Conservation (phyloP, 2,329 filamentous ascomycete genomes). For the Beauveria sp. region DNA sequence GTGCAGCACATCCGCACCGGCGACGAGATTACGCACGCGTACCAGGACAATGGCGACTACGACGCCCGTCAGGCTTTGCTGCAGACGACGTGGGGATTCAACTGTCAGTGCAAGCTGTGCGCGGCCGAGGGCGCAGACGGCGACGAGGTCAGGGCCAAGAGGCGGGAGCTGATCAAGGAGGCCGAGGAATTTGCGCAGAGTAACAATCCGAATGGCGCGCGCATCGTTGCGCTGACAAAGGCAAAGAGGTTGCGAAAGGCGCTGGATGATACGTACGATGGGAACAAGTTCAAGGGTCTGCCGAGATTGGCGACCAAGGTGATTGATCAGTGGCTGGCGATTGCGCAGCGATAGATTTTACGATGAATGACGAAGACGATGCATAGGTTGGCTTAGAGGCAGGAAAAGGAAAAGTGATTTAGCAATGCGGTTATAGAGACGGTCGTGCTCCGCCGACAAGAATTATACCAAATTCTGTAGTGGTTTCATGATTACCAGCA, state of each 20-base stretch:
- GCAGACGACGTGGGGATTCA: constrained; percentile 28
- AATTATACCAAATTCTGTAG: neutral
- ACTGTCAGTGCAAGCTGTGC: constrained; percentile 29
- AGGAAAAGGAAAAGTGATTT: neutral
- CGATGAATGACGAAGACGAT: neutral
- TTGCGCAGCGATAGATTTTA: constrained; percentile 5
- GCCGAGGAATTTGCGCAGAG: constrained; percentile 16
- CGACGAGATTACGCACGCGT: constrained; percentile 27
- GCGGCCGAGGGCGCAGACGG: constrained; percentile 21
- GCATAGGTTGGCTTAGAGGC: neutral
- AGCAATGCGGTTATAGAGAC: neutral
- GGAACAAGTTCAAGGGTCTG: constrained; percentile 18
- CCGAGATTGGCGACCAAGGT: constrained; percentile 16
- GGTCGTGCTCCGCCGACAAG: too few species aligned
- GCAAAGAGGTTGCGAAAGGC: constrained; percentile 18
- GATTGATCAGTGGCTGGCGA: constrained; percentile 23
- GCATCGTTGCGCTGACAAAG: constrained; percentile 15
- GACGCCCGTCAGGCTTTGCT: constrained; percentile 17
- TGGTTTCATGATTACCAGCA: neutral
- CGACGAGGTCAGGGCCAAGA: constrained; percentile 13
- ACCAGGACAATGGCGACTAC: constrained; percentile 22
- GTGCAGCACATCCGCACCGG: constrained; percentile 22
- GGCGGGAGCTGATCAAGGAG: constrained; percentile 16
- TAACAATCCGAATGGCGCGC: constrained; percentile 10
- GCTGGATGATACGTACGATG: constrained; percentile 23